Conservation (phyloP, 495 filamentous ascomycete genomes). For the Penicillium macrosclerotiorum region DNA sequence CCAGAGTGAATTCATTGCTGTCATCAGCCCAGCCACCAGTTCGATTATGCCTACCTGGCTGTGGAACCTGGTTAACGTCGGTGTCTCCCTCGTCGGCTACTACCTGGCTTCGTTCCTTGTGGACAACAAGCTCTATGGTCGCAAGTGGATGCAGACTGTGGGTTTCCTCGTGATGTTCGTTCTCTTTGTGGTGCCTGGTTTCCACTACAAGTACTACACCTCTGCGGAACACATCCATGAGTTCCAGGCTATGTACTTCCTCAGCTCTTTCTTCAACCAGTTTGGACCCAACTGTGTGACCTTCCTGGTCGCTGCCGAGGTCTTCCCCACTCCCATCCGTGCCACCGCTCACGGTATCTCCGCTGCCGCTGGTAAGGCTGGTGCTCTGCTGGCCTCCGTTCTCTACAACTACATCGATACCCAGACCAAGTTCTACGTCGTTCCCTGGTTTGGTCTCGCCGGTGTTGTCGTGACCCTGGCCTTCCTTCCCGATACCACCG, state of each 20-base stretch:
- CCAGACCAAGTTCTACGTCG: slow-evolving; percentile 77
- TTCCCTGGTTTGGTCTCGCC: slow-evolving; percentile 86
- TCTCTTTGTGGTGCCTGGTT: slow-evolving; percentile 81
- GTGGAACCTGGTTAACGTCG: slow-evolving; percentile 86
- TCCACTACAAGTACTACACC: slow-evolving; percentile 79
- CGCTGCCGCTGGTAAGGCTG: slow-evolving; percentile 78
- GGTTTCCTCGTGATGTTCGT: slow-evolving; percentile 86
- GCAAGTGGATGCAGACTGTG: slow-evolving; percentile 88
- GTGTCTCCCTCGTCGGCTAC: slow-evolving; percentile 79
- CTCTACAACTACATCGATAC: slow-evolving; percentile 86
- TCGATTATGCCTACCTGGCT: slow-evolving; percentile 81
- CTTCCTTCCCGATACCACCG: slow-evolving; percentile 90
- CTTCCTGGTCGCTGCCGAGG: slow-evolving; percentile 88
- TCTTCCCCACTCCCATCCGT: slow-evolving; percentile 85
- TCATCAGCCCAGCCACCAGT: slow-evolving; percentile 58
- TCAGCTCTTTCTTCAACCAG: slow-evolving; percentile 94
- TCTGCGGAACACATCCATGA: slow-evolving; percentile 59
- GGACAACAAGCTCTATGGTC: slow-evolving; percentile 88
- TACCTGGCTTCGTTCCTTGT: slow-evolving; percentile 78
- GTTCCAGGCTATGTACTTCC: slow-evolving; percentile 92
- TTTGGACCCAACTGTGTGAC: slow-evolving; percentile 91
- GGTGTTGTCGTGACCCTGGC: slow-evolving; percentile 74
- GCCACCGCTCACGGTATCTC: slow-evolving; percentile 89
- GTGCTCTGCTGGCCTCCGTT: slow-evolving; percentile 78
- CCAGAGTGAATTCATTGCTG: slow-evolving; percentile 78